These are phyloP conservation scores for Suhomyces guaymorum DNA, from an alignment of 1,139 yeast genomes.

Conservation along the genomic window DNA sequence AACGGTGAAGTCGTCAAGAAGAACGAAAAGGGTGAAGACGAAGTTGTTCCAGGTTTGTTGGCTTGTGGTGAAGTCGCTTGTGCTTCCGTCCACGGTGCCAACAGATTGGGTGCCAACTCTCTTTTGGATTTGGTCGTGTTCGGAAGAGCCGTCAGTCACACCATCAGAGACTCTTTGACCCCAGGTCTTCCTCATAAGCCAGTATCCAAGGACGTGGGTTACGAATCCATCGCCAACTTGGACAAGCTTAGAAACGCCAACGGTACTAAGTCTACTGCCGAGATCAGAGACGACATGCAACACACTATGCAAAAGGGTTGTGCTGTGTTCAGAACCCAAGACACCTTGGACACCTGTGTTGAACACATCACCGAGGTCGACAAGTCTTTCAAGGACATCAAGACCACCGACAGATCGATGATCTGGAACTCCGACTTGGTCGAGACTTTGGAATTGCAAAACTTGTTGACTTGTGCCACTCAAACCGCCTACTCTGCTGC, in stretches of 20 bases:
- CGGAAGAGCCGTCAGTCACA: slow-evolving; percentile 97
- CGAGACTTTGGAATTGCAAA: slow-evolving; percentile 94
- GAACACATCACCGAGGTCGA: slow-evolving; percentile 75
- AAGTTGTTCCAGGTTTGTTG: slow-evolving; percentile 86
- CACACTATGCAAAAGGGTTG: slow-evolving; percentile 95
- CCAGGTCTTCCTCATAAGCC: slow-evolving; percentile 85
- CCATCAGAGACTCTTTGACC: slow-evolving; percentile 77
- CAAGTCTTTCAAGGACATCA: slow-evolving; percentile 62
- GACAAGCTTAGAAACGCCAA: slow-evolving; percentile 83
- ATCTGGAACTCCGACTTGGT: slow-evolving; percentile 98
- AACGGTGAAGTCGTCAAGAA: slow-evolving; percentile 90
- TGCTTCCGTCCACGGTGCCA: slow-evolving; percentile 99
- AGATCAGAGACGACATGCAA: slow-evolving; percentile 91
- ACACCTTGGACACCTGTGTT: slow-evolving; percentile 90
- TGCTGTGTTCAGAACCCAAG: slow-evolving; percentile 95
- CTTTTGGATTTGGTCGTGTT: slow-evolving; percentile 94
- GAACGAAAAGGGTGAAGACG: slow-evolving; percentile 87
- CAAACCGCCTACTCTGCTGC: slow-evolving; percentile 96
- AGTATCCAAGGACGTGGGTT: slow-evolving; percentile 82
- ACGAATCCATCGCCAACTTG: slow-evolving; percentile 85
- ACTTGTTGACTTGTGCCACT: slow-evolving; percentile 94
- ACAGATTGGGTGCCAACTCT: slow-evolving; percentile 99
- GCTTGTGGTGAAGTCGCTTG: slow-evolving; percentile 99
- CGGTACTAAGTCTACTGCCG: slow-evolving; percentile 83
- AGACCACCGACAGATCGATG: slow-evolving; percentile 95